These are phyloP conservation scores for Tetracladium setigerum DNA, from an alignment of 495 filamentous ascomycete species.

Conservation along the genomic window DNA sequence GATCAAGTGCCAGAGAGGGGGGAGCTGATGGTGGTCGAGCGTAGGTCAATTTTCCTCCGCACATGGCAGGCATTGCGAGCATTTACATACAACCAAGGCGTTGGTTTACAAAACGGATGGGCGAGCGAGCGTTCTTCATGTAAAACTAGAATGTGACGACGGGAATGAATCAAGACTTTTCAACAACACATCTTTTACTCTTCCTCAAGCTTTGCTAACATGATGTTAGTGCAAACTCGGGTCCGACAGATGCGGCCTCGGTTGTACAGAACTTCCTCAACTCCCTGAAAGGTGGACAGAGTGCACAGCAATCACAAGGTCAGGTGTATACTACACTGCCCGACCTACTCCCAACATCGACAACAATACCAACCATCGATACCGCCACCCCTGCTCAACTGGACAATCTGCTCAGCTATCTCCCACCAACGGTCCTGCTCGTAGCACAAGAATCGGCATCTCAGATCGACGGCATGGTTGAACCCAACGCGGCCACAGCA, in stretches of 20 bases:
- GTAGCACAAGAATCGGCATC: slow-evolving; percentile 58
- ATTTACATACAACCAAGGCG: slow-evolving; percentile 18
- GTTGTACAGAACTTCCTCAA: slow-evolving; percentile 82
- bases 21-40: slow-evolving; percentile 96
- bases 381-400: slow-evolving; percentile 53
- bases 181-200: neutral
- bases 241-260: slow-evolving; percentile 21
- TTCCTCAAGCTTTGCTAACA: slow-evolving; percentile 15
- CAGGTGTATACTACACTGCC: slow-evolving; percentile 75
- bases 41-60: slow-evolving; percentile 64
- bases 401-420: slow-evolving; percentile 64
- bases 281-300: slow-evolving; percentile 60
- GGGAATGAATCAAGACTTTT: slow-evolving; percentile 15
- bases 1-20: slow-evolving; percentile 77
- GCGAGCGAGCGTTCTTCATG: slow-evolving; percentile 10
- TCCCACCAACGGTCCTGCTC: slow-evolving; percentile 62
- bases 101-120: slow-evolving; percentile 11
- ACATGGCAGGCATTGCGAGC: slow-evolving; percentile 9
- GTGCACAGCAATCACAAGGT: slow-evolving; percentile 32
- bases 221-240: slow-evolving; percentile 20
- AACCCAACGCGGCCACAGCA: slow-evolving; percentile 57
- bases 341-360: slow-evolving; percentile 71
- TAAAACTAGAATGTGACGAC: slow-evolving; percentile 21
- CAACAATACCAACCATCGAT: slow-evolving; percentile 71
- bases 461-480: slow-evolving; percentile 30